Base-by-base conservation (phyloP, 805 yeast genomes). In the Scheffersomyces spartinae region DNA sequence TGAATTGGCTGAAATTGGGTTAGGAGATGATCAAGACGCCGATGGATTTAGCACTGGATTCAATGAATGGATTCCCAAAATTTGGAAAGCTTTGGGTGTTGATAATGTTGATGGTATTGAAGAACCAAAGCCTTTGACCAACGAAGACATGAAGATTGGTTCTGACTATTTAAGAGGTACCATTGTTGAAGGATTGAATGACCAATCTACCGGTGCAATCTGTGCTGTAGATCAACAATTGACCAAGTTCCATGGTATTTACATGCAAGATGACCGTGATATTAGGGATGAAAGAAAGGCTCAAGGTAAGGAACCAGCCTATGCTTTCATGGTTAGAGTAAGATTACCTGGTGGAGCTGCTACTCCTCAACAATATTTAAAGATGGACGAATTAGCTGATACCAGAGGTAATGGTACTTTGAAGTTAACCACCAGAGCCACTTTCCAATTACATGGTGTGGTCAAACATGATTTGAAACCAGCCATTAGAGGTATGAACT, bases 241-340 rank as follows among this genome's bases (percentile, higher is more conserved):
- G 52, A 85, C 96, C 38, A 88, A 88, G 57, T 88, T 88, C 72
- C 97, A 88, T 54, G 97, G 97, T 58, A 84, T 85, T 39, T 88
- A 88, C 53, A 84, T 88, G 94, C 97, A 88, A 61, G 97, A 88
- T 53, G 97, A 88, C 51, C 82, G 97, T 62, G 97, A 88, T 54
- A 64, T 88, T 32, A 72, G 97, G 52, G 97, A 88, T 29, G 79
- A 81, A 41, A 76, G 96, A 47, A 88, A 86, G 58, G 71, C 82
- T 24, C 83, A 81, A 47, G 96, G 97, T 22, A 52, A 82, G 35
- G 97, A 88, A 57, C 97, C 97, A 10, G 94, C 93, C 26, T 88
- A 82, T 52, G 69, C 93, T n/a, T 88, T 88, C 56, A 88, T 88
- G 97, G 86, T 85, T 10, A 80, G 97, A 59, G 84, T 83, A 29